A percentile compares a stretch with the other conserved stretches of the same genome.
Evolutionary conservation across 306 rosid species (phyloP).

Genomic region (Pyrus bretschneideri): DNA sequence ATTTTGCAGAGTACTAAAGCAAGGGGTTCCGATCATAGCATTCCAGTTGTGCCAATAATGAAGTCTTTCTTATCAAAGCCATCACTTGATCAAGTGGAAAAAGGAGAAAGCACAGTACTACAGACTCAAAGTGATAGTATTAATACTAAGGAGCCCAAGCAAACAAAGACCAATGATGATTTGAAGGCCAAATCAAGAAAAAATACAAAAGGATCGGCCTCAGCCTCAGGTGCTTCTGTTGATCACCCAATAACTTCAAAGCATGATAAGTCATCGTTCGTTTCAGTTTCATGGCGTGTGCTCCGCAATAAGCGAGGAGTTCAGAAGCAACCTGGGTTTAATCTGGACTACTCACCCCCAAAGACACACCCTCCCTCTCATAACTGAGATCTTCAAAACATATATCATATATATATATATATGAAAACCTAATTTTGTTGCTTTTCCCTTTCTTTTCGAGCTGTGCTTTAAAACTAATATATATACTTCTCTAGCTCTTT

Average conservation of each 20-base stretch:
- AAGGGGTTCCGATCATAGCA: slow-evolving; percentile 6
- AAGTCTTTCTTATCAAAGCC: slow-evolving; percentile 4
- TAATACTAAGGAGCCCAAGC: neutral
- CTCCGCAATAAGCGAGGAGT: slow-evolving; percentile 44
- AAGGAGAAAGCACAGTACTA: neutral
- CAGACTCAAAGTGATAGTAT: neutral
- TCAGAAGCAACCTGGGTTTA: slow-evolving; percentile 48
- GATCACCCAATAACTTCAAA: neutral
- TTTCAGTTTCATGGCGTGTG: slow-evolving; percentile 37
- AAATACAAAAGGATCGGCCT: neutral
- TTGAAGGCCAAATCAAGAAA: neutral
- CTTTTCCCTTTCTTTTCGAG: neutral
- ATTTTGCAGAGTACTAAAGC: slow-evolving; percentile 36
- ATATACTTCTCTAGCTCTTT: neutral
- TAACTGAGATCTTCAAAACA: slow-evolving; percentile 28
- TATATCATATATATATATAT: neutral
- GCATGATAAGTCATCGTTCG: neutral
- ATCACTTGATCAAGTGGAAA: neutral
- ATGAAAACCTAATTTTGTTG: neutral
- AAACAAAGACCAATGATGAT: neutral
- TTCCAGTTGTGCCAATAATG: neutral
- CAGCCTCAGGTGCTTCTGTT: neutral
- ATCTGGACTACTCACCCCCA: slow-evolving; percentile 67
- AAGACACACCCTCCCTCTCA: slow-evolving; percentile 85
- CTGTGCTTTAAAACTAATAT: neutral